phyloP scores from a whole-genome alignment of 305 asterid species.

The Plantago coronopus region DNA sequence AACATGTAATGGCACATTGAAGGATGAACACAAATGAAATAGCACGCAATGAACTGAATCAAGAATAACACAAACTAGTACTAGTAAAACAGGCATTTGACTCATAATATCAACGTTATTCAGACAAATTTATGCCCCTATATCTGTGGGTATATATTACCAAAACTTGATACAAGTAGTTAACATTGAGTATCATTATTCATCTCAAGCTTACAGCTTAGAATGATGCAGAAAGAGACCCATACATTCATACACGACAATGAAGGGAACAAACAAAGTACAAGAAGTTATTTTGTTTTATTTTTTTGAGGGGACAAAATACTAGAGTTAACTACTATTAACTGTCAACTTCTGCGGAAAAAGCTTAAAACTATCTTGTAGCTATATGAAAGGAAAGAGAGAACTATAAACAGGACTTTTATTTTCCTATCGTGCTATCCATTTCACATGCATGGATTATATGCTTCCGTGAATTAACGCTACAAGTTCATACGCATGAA shows the following conservation, averaged over 20 bases:
- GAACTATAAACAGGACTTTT: no score
- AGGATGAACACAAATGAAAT: background rate
- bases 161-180: background rate
- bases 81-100: background rate
- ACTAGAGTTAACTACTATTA: background rate
- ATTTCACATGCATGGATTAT: no score
- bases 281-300: background rate
- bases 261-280: background rate
- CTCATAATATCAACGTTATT: background rate
- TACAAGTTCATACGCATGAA: background rate
- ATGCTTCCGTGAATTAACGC: no score
- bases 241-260: background rate
- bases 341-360: background rate
- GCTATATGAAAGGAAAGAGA: background rate
- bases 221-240: background rate
- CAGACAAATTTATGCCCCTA: background rate
- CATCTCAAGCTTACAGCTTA: conserved; percentile 2
- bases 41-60: background rate
- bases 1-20: background rate
- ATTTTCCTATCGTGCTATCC: no score
- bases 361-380: background rate
- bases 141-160: background rate
- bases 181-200: background rate
- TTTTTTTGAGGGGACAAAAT: no score
- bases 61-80: background rate